phyloP scores from a whole-genome alignment of 306 rosid genomes.

The Inga leiocalycina region DNA sequence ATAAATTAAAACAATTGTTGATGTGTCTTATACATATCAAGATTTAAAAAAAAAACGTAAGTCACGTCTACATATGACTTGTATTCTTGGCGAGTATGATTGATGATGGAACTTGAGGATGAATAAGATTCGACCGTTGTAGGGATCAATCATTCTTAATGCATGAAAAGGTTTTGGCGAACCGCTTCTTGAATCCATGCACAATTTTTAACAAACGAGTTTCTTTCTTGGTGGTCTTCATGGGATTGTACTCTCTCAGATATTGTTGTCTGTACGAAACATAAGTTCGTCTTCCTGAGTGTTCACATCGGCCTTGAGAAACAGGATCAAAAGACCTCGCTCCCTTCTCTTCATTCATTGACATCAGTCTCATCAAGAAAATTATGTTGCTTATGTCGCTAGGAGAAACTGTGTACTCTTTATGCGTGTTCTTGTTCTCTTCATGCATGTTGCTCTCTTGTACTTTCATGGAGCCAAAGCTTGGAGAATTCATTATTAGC shows the following conservation, averaged over 20 bases:
- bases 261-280: conserved; percentile 10
- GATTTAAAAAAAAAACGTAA: too few species aligned
- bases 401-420: too few species aligned
- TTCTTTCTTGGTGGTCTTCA: background rate
- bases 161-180: background rate
- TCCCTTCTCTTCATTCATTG: too few species aligned
- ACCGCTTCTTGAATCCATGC: background rate
- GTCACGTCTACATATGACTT: too few species aligned
- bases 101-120: too few species aligned
- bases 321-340: background rate
- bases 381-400: too few species aligned
- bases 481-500: background rate
- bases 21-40: too few species aligned
- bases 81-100: too few species aligned
- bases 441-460: background rate
- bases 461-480: background rate
- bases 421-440: background rate
- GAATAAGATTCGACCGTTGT: too few species aligned
- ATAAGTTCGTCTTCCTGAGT: background rate
- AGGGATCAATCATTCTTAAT: too few species aligned
- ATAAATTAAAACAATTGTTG: too few species aligned
- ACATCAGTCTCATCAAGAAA: background rate
- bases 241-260: background rate
- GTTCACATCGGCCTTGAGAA: background rate
- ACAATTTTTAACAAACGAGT: too few species aligned